phyloP scores from a whole-genome alignment of 371 early-diverging fungal species.

The Nematocida parisii region DNA sequence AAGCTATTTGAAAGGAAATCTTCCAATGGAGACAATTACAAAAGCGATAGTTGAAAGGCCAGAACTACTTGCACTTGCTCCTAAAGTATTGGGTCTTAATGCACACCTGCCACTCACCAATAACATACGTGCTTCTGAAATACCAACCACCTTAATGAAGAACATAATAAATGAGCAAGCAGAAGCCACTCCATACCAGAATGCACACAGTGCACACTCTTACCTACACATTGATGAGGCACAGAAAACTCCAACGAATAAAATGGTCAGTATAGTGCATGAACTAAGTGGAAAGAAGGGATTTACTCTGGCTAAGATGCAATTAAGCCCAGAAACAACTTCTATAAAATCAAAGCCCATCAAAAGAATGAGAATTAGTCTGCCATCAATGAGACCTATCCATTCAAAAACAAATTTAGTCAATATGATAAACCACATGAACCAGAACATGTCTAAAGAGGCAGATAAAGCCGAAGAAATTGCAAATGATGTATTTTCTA shows the following conservation, averaged over 20 bases:
- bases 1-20: conserved; percentile 37
- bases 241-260: neutral
- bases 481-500: neutral
- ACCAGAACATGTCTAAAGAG: too few relatives aligned
- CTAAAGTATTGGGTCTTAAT: neutral
- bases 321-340: too few relatives aligned
- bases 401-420: too few relatives aligned
- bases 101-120: neutral
- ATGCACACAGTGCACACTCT: neutral
- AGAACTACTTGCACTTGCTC: neutral
- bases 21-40: conserved; percentile 21
- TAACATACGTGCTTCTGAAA: conserved; percentile 9
- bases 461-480: too few relatives aligned
- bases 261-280: neutral
- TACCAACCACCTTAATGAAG: conserved; percentile 20
- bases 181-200: neutral
- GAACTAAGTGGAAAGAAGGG: neutral
- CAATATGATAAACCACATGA: too few relatives aligned
- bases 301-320: too few relatives aligned
- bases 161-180: conserved; percentile 12
- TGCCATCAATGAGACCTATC: too few relatives aligned
- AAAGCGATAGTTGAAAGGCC: conserved; percentile 18
- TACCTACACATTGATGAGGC: neutral
- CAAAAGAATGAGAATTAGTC: neutral
- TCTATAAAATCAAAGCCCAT: neutral